phyloP scores from a whole-genome alignment of 2,329 filamentous ascomycete genomes.

The Dactylellina sp. region DNA sequence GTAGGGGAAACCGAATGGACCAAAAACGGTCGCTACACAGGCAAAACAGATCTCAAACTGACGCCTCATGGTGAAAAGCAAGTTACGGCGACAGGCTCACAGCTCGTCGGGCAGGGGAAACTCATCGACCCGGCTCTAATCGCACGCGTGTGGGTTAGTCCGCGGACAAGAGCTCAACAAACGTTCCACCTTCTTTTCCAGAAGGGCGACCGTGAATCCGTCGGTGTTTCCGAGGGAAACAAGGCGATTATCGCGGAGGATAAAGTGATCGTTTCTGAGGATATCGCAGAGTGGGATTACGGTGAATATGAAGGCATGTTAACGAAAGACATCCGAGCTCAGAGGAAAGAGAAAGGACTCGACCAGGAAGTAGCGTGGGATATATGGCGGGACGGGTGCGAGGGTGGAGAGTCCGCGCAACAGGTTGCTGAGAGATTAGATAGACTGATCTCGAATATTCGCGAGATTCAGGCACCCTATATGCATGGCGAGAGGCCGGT shows the following conservation, averaged over 20 bases:
- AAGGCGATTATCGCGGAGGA: conserved; percentile 57
- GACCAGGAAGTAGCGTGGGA: conserved; percentile 67
- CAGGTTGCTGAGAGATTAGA: conserved; percentile 68
- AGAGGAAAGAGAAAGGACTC: conserved; percentile 64
- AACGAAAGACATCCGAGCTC: conserved; percentile 65
- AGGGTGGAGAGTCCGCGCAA: conserved; percentile 67
- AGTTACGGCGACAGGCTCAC: conserved; percentile 64
- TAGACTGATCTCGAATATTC: conserved; percentile 67
- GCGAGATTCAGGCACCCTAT: conserved; percentile 66
- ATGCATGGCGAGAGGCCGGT: conserved; percentile 65
- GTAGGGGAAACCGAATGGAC: conserved; percentile 67
- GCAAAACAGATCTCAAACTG: conserved; percentile 64
- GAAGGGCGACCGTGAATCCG: too few species aligned
- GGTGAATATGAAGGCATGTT: conserved; percentile 67
- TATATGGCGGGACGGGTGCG: conserved; percentile 69
- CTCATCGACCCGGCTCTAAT: conserved; percentile 67
- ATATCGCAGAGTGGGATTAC: conserved; percentile 69
- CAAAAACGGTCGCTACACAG: conserved; percentile 66
- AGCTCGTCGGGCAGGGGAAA: conserved; percentile 66
- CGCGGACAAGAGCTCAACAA: conserved; percentile 65
- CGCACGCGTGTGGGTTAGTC: conserved; percentile 66
- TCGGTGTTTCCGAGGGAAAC: conserved; percentile 16
- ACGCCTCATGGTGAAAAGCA: conserved; percentile 65
- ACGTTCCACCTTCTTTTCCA: conserved; percentile 67
- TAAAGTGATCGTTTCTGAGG: conserved; percentile 64